phyloP scores from a whole-genome alignment of 192 early-diverging fungal genomes.

The Thoreauomyces humboldtii region DNA sequence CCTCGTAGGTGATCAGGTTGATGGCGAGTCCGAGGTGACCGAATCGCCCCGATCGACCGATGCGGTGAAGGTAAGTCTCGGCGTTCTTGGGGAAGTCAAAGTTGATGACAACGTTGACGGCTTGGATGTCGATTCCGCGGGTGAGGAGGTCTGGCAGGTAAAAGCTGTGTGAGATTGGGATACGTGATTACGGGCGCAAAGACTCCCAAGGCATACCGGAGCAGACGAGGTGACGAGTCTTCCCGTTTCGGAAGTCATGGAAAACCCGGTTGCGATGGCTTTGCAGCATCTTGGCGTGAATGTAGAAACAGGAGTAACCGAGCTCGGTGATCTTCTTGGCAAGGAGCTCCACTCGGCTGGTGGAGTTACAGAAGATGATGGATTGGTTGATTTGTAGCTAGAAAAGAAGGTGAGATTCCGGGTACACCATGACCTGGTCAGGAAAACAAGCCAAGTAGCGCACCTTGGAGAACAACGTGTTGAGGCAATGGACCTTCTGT shows the following conservation, averaged over 20 bases:
- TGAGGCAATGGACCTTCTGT: constrained; percentile 94
- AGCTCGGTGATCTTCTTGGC: constrained; percentile 99
- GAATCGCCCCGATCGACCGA: constrained; percentile 95
- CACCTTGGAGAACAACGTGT: constrained; percentile 89
- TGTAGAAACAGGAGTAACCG: constrained; percentile 99
- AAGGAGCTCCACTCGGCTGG: constrained; percentile 95
- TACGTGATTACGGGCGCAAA: neutral
- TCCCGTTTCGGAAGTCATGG: constrained; percentile 98
- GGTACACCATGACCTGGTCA: too few relatives aligned
- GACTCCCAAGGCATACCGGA: constrained; percentile 59
- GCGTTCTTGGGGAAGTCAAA: constrained; percentile 99
- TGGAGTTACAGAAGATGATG: constrained; percentile 99
- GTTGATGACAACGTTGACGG: constrained; percentile 99
- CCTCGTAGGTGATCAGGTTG: constrained; percentile 97
- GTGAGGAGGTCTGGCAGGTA: constrained; percentile 78
- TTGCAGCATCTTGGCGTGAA: constrained; percentile 98
- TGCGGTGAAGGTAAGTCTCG: constrained; percentile 98
- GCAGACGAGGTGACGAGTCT: constrained; percentile 96
- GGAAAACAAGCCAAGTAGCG: neutral
- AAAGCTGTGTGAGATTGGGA: neutral
- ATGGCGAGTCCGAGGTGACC: constrained; percentile 94
- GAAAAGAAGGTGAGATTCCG: neutral
- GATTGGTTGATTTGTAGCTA: constrained; percentile 99
- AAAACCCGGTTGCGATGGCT: constrained; percentile 98
- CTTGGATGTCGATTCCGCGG: constrained; percentile 99